Evolutionary conservation across 306 rosid species (phyloP).

Genomic region (Lathyrus sativus): DNA sequence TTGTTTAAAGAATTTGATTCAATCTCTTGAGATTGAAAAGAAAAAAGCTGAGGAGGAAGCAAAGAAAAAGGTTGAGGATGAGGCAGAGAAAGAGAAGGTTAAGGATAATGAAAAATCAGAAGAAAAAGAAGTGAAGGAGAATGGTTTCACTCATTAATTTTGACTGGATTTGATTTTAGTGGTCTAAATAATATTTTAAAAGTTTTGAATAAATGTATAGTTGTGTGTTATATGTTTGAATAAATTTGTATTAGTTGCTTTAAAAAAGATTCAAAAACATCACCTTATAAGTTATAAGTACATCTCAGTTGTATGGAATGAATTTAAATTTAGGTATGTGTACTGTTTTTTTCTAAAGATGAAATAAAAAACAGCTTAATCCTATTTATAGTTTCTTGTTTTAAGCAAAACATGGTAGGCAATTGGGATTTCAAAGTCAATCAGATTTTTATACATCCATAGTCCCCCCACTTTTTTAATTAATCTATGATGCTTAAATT

Average conservation of each 20-base stretch:
- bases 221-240: background rate
- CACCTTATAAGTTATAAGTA: background rate
- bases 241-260: no score
- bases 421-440: no score
- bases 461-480: no score
- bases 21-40: constrained; percentile 51
- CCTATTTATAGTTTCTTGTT: no score
- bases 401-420: no score
- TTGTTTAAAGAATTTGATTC: constrained; percentile 54
- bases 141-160: background rate
- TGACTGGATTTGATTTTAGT: background rate
- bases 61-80: constrained; percentile 38
- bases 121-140: constrained; percentile 11
- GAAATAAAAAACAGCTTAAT: no score
- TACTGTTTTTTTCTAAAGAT: no score
- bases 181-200: background rate
- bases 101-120: background rate
- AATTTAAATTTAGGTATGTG: no score
- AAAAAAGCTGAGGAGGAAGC: constrained; percentile 45
- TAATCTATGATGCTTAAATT: no score
- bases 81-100: constrained; percentile 29
- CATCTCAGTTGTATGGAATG: no score
- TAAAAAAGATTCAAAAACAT: no score
- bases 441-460: no score
- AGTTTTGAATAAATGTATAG: background rate